A percentile compares a stretch with the other conserved stretches of the same genome.
phyloP scores from a whole-genome alignment of 495 filamentous ascomycete species.

The Aspergillus ellipticus region DNA sequence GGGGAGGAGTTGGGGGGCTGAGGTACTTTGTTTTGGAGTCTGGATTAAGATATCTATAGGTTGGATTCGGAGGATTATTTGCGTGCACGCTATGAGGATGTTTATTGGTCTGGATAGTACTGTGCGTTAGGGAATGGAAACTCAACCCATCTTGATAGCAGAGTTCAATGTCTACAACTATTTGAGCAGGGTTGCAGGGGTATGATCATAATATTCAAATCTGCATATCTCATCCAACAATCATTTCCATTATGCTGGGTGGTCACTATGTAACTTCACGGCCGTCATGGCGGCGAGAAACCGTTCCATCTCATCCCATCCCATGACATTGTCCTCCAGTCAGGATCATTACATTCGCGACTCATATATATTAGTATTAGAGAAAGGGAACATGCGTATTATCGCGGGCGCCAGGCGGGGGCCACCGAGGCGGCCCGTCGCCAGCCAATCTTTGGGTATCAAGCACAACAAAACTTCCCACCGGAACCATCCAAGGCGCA shows the following conservation, averaged over 20 bases:
- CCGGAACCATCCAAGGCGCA: background rate
- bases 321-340: background rate
- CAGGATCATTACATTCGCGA: background rate
- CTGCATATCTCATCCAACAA: background rate
- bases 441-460: background rate
- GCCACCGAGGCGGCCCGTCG: background rate
- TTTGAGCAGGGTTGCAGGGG: too few species aligned
- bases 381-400: background rate
- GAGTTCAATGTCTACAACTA: too few species aligned
- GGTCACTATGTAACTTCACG: background rate
- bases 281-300: background rate
- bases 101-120: too few species aligned
- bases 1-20: slow-evolving; percentile 5
- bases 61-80: too few species aligned
- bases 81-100: too few species aligned
- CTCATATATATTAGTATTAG: background rate
- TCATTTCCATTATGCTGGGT: background rate
- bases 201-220: too few species aligned
- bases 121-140: too few species aligned
- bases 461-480: background rate
- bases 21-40: background rate
- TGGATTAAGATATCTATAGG: too few species aligned
- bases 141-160: too few species aligned
- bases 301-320: background rate
- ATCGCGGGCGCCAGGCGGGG: background rate